Conservation (phyloP, 139 green algal genomes). For the Microglena sp. region DNA sequence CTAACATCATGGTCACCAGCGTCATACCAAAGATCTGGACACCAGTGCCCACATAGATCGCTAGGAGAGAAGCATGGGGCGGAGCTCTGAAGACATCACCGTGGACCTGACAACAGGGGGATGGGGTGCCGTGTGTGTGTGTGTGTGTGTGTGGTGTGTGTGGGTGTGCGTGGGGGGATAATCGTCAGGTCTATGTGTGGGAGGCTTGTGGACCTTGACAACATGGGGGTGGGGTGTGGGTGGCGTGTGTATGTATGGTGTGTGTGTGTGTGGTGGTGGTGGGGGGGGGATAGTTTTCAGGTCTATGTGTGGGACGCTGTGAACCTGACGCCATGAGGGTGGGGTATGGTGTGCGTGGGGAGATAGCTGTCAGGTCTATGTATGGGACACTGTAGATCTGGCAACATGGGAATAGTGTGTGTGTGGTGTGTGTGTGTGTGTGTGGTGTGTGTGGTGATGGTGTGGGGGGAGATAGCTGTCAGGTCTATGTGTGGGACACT, state of each 20-base stretch:
- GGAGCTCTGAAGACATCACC: conserved; percentile 97
- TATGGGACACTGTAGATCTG: neutral
- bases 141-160: neutral
- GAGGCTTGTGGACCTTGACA: neutral
- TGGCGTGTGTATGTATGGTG: too few species aligned
- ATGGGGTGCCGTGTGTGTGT: neutral
- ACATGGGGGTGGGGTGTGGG: neutral
- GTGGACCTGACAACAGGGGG: conserved; percentile 75
- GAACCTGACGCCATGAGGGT: neutral
- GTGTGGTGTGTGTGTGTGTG: neutral
- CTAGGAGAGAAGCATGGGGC: conserved; percentile 53
- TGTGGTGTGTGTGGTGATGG: too few species aligned
- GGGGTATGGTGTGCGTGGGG: too few species aligned
- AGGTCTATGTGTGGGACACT: neutral
- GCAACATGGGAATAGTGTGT: neutral
- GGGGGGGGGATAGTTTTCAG: neutral
- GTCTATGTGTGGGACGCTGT: neutral
- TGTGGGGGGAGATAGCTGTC: neutral
- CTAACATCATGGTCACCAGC: conserved; percentile 91
- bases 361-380: neutral
- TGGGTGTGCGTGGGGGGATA: neutral
- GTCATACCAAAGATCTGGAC: conserved; percentile 91
- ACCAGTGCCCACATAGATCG: conserved; percentile 88
- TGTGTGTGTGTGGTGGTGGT: too few species aligned
- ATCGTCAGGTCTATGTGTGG: neutral